These are phyloP conservation scores for Phanerodontia chrysosporium DNA, from an alignment of 768 basidiomycete species.

Conservation along the genomic window DNA sequence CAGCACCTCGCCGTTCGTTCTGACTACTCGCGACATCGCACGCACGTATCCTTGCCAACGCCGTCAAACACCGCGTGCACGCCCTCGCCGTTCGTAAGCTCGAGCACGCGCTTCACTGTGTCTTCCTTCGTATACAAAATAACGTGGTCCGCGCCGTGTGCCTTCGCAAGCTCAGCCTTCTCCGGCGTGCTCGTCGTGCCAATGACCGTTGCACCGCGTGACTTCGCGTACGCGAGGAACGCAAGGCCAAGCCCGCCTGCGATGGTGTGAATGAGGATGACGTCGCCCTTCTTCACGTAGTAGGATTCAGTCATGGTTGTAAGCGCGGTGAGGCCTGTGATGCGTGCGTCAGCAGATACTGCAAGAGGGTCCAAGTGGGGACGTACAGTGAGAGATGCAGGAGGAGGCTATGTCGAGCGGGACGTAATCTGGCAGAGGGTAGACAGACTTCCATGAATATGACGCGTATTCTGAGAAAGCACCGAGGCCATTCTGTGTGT, in stretches of 20 bases:
- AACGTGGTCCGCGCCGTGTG: constrained; percentile 80
- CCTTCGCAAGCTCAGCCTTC: constrained; percentile 76
- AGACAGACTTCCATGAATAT: constrained; percentile 54
- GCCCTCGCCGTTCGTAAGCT: constrained; percentile 73
- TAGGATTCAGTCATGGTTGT: constrained; percentile 84
- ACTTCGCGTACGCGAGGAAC: constrained; percentile 63
- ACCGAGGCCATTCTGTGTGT: constrained; percentile 22
- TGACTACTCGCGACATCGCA: not conserved
- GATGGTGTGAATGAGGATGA: constrained; percentile 82
- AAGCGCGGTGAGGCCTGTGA: constrained; percentile 58
- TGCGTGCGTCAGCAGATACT: not conserved
- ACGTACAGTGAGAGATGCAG: not conserved
- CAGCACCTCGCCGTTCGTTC: not conserved
- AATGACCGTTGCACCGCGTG: constrained; percentile 81
- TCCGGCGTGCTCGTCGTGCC: constrained; percentile 82
- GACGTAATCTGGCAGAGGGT: constrained; percentile 56
- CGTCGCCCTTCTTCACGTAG: constrained; percentile 73
- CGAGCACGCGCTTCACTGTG: constrained; percentile 66
- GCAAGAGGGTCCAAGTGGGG: not conserved
- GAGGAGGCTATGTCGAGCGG: constrained; percentile 45
- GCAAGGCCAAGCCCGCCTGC: constrained; percentile 84
- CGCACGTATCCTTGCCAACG: constrained; percentile 88
- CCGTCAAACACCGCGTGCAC: constrained; percentile 89
- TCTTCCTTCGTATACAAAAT: constrained; percentile 74
- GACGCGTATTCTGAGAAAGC: constrained; percentile 70